Base-by-base conservation (phyloP, 495 filamentous ascomycete species). In the Daldinia childiae region DNA sequence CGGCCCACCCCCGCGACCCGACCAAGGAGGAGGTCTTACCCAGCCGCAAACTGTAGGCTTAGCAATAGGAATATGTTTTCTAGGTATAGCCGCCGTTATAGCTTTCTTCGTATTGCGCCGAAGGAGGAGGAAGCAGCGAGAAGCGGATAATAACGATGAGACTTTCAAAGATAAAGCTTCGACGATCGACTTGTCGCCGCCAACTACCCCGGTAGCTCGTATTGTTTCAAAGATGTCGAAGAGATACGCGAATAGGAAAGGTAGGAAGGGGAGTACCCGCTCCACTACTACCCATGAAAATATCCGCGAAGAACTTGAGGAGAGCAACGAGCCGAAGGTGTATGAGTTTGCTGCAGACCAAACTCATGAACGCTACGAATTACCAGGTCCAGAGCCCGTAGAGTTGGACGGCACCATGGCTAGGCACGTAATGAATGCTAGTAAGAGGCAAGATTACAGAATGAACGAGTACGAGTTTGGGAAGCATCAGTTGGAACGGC, bases 281-380 rank as follows among this genome's bases (percentile, higher is more conserved):
- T 48, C 43, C 19, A 48, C 43, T 5, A 21, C 43, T 48, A 48
- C 43, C 17, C 43, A 48, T 12, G 73, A 69, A n/a, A 64, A 69
- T 12, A 36, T 17, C 15, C 56, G 21, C 26, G 56, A 66, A 39
- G 64, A 59, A 41, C 55, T 41, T 12, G 64, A 68, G 14, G 64
- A 70, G 17, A 73, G 78, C 52, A 74, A 78, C 6, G 77, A 75
- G 36, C 32, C 38, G 15, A 59, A 79, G 26, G 75, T 80, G 5
- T 77, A 76, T 27, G 84, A 85, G 69, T 83, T 86, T 5, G 82
- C 74, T 11, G 82, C 83, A 6, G 82, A 86, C 57, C 77, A 72
- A 62, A 76, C 72, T 39, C 83, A 86, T 63, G 84, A 84, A 69
- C 71, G 84, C 6, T 86, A 84, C 56, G 83, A 86, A 66, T 74